Evolutionary conservation across 805 yeast genomes (phyloP), one percentile per base, ranked within the genome.

Genomic region (Yamadazyma insecticola): DNA sequence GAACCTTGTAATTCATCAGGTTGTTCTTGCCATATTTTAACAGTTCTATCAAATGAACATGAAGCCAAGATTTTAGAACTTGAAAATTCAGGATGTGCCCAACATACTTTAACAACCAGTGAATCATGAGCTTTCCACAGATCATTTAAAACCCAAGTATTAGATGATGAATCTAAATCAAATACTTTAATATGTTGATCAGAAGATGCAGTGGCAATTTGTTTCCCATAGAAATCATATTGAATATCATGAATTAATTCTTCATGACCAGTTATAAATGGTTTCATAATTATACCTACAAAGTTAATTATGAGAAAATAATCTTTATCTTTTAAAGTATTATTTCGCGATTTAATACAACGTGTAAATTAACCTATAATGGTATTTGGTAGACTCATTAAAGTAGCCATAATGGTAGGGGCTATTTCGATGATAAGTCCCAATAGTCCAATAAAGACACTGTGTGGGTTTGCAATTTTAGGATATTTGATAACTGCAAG

Each of bases 101-200:
- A 92, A 28, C 78, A 77, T 7, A 92, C 67, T 44, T 81, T 76
- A 13, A 87, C 83, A 16, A 92, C 75, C 36, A 88, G 75, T 6
- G 95, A 78, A 47, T 92, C 96, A 52, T 92, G 98, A 0, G 97
- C 97, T 44, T 83, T 84, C 94, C 96, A 92, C 28, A 84, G 78
- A 56, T 90, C 97, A 48, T 81, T 79, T 34, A 85, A 59, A 13
- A 74, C 74, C 97, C 97, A 92, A 13, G 77, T 70, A n/a, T 72
- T 74, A 1, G 81, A 70, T 16, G 70, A 60, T 11, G 77, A 57
- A 44, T 81, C 84, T 20, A 82, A 63, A 51, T 85, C 90, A 53
- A 88, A 92, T 19, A 92, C 89, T 49, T 87, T 86, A 40, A 92
- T 74, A 49, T 86, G 95, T 48, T 89, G 96, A 58, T 92, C 98